Evolutionary conservation across 2,329 filamentous ascomycete species (phyloP).

Genomic region (Colletotrichum noveboracense): DNA sequence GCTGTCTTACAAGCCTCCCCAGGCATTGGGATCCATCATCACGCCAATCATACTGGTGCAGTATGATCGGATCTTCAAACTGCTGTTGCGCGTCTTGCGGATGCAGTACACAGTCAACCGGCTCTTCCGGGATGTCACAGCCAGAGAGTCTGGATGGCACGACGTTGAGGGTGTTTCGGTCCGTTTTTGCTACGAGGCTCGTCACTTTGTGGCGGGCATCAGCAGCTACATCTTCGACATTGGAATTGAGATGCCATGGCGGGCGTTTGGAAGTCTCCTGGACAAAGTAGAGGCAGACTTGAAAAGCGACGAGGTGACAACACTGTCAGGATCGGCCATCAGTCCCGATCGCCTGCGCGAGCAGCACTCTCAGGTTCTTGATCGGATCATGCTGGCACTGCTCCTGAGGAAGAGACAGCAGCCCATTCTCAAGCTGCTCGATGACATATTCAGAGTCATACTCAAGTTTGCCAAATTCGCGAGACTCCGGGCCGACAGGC

Average conservation of each 20-base stretch:
- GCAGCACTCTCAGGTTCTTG: slow-evolving; percentile 75
- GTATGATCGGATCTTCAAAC: slow-evolving; percentile 86
- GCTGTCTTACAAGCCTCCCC: slow-evolving; percentile 80
- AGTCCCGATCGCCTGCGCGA: slow-evolving; percentile 72
- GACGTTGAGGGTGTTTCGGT: slow-evolving; percentile 44
- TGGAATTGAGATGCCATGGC: slow-evolving; percentile 78
- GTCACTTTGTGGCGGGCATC: slow-evolving; percentile 78
- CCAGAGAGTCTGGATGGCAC: slow-evolving; percentile 37
- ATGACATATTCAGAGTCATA: slow-evolving; percentile 78
- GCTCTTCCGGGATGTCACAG: slow-evolving; percentile 63
- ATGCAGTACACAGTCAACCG: slow-evolving; percentile 78
- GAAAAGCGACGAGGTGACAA: slow-evolving; percentile 39
- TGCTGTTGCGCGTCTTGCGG: slow-evolving; percentile 77
- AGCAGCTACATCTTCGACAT: slow-evolving; percentile 81
- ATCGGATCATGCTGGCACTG: slow-evolving; percentile 76
- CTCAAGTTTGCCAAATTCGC: slow-evolving; percentile 69
- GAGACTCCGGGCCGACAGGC: slow-evolving; percentile 43
- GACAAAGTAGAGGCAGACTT: slow-evolving; percentile 66
- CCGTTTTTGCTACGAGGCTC: slow-evolving; percentile 76
- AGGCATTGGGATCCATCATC: slow-evolving; percentile 75
- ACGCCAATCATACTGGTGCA: slow-evolving; percentile 73
- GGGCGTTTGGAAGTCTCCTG: slow-evolving; percentile 69
- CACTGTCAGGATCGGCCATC: slow-evolving; percentile 48
- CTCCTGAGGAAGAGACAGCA: slow-evolving; percentile 78
- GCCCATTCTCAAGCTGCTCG: slow-evolving; percentile 73